Percentiles rank a stretch among this genome's conserved stretches.
phyloP scores from a whole-genome alignment of 352 stramenopile genomes.

The Achlya hypogyna region DNA sequence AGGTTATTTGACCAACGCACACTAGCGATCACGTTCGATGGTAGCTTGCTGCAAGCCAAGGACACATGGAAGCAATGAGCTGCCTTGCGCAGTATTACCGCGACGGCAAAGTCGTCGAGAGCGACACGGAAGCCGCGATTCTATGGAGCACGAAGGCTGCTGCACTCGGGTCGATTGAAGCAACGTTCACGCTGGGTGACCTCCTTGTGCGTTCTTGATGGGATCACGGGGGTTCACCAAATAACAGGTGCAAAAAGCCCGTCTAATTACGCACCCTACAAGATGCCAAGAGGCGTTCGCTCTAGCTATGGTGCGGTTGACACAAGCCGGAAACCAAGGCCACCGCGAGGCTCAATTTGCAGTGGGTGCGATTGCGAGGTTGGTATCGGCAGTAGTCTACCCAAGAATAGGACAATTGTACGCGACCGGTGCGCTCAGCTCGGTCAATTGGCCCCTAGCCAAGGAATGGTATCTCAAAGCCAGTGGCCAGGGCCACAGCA shows the following conservation, averaged over 20 bases:
- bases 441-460: constrained; percentile 24
- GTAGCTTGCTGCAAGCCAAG: constrained; percentile 43
- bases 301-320: constrained; percentile 33
- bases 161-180: constrained; percentile 33
- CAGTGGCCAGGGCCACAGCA: constrained; percentile 35
- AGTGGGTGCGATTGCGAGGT: neutral
- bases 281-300: constrained; percentile 34
- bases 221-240: neutral
- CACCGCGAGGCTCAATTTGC: constrained; percentile 44
- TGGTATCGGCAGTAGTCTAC: too few species aligned
- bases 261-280: constrained; percentile 24
- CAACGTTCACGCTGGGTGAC: constrained; percentile 37
- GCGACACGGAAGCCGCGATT: constrained; percentile 42
- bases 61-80: constrained; percentile 35
- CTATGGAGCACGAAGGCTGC: constrained; percentile 42
- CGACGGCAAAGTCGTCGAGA: constrained; percentile 34
- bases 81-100: constrained; percentile 61
- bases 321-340: constrained; percentile 41
- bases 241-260: constrained; percentile 41
- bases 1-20: constrained; percentile 23
- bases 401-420: constrained; percentile 35
- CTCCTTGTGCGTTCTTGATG: constrained; percentile 33
- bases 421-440: constrained; percentile 27
- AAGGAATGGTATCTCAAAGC: constrained; percentile 46
- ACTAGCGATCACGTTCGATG: neutral